These are phyloP conservation scores for Crithidia expoeki DNA, from an alignment of 208 protist genomes.

Conservation along the genomic window DNA sequence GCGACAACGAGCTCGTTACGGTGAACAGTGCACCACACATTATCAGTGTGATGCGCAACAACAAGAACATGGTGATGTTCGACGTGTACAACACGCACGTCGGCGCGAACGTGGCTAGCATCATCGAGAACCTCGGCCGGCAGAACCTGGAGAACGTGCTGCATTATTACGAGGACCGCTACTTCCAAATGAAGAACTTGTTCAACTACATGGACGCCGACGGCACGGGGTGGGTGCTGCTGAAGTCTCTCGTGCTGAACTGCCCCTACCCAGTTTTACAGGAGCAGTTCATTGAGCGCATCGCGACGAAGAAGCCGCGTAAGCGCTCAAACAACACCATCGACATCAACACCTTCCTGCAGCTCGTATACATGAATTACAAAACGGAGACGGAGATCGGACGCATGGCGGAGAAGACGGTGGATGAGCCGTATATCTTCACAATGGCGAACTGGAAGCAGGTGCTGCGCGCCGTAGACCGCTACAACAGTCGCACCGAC, in stretches of 20 bases:
- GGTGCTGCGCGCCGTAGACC: constrained; percentile 60
- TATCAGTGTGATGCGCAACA: constrained; percentile 68
- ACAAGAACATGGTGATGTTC: constrained; percentile 78
- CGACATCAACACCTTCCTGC: constrained; percentile 78
- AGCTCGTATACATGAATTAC: constrained; percentile 88
- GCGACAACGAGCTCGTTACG: constrained; percentile 76
- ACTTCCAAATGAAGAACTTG: constrained; percentile 84
- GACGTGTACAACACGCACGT: constrained; percentile 73
- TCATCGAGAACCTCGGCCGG: constrained; percentile 66
- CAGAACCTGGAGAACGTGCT: constrained; percentile 55
- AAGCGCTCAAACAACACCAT: constrained; percentile 78
- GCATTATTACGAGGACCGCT: constrained; percentile 82
- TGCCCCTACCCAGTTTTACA: constrained; percentile 76
- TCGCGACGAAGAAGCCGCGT: constrained; percentile 58
- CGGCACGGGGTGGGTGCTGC: constrained; percentile 73
- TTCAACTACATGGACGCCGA: constrained; percentile 83
- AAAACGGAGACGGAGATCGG: constrained; percentile 80
- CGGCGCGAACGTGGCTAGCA: constrained; percentile 65
- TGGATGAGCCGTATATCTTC: constrained; percentile 71
- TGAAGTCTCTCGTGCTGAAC: constrained; percentile 76
- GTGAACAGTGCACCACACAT: constrained; percentile 72
- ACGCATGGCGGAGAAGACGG: constrained; percentile 32
- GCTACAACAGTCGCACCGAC: constrained; percentile 38
- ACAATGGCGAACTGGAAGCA: constrained; percentile 87
- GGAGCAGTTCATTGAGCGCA: constrained; percentile 85